Percentiles rank a stretch among this genome's conserved stretches.
Evolutionary conservation across 2,329 filamentous ascomycete species (phyloP).

Genomic region (Pleurostoma richardsiae): DNA sequence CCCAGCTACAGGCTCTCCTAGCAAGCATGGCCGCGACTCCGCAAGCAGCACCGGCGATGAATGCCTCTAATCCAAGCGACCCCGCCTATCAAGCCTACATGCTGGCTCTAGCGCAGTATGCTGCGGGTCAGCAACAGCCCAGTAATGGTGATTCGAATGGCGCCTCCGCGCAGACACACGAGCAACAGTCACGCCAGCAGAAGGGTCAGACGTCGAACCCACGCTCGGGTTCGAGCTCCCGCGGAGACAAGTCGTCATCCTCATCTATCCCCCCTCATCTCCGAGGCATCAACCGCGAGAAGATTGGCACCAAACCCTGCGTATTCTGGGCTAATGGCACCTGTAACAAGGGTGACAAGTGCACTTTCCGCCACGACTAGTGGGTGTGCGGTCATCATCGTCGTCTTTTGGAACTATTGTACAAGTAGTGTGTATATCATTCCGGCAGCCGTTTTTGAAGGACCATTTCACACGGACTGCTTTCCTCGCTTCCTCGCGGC

Average conservation of each 20-base stretch:
- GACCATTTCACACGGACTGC: too few relatives aligned
- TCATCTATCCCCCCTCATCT: constrained; percentile 20
- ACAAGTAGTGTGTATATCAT: too few relatives aligned
- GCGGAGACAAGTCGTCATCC: background rate
- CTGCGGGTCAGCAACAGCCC: constrained; percentile 13
- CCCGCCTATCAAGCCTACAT: constrained; percentile 25
- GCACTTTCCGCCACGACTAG: constrained; percentile 66
- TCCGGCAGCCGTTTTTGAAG: too few relatives aligned
- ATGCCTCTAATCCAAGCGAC: constrained; percentile 26
- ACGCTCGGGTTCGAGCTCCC: constrained; percentile 23
- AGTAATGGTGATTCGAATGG: background rate
- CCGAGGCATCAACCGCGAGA: constrained; percentile 46
- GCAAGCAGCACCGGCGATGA: constrained; percentile 9
- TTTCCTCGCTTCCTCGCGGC: too few relatives aligned
- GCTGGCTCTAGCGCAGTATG: constrained; percentile 24
- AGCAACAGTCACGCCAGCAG: background rate
- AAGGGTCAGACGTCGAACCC: background rate
- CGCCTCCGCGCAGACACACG: background rate
- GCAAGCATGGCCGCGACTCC: constrained; percentile 26
- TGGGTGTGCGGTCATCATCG: background rate
- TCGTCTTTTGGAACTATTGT: too few relatives aligned
- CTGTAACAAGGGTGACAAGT: constrained; percentile 68
- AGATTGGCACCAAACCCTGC: constrained; percentile 64
- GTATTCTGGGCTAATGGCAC: constrained; percentile 66
- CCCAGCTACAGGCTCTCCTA: constrained; percentile 37